A percentile compares a stretch with the other conserved stretches of the same genome.
Evolutionary conservation across 345 rosid species (phyloP).

Genomic region (Gossypium raimondii): DNA sequence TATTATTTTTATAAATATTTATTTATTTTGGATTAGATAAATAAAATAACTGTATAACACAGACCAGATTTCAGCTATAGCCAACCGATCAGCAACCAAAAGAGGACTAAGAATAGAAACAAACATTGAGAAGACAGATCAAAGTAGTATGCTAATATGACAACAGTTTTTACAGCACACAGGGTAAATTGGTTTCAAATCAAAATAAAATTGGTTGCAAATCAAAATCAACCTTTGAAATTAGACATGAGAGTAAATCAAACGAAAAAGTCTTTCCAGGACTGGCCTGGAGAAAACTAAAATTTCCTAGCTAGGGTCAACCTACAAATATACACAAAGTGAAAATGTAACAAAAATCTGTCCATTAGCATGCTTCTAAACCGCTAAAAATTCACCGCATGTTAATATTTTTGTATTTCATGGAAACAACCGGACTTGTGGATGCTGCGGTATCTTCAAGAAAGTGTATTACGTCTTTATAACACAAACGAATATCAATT

Average conservation of each 20-base stretch:
- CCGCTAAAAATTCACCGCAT: neutral
- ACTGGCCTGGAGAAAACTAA: neutral
- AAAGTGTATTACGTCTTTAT: neutral
- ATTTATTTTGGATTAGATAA: too few relatives aligned
- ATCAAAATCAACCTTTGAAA: neutral
- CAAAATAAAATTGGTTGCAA: neutral
- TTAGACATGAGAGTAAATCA: conserved; percentile 2
- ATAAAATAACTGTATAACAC: too few relatives aligned
- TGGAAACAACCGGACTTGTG: too few relatives aligned
- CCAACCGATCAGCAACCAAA: too few relatives aligned
- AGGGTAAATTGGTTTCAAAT: neutral
- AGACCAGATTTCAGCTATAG: too few relatives aligned
- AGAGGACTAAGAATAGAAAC: too few relatives aligned
- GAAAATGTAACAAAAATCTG: neutral
- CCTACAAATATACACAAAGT: neutral
- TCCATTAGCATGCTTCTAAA: neutral
- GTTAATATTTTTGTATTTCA: neutral
- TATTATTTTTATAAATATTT: too few relatives aligned
- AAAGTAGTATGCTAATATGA: conserved; percentile 36
- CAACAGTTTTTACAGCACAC: conserved; percentile 14
- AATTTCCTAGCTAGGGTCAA: neutral
- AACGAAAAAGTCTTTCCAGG: neutral
- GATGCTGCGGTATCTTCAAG: neutral
- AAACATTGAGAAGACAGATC: too few relatives aligned
- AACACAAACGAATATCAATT: neutral